These are phyloP conservation scores for Blastobotrys mokoenaii DNA, from an alignment of 805 yeast genomes.

Conservation along the genomic window DNA sequence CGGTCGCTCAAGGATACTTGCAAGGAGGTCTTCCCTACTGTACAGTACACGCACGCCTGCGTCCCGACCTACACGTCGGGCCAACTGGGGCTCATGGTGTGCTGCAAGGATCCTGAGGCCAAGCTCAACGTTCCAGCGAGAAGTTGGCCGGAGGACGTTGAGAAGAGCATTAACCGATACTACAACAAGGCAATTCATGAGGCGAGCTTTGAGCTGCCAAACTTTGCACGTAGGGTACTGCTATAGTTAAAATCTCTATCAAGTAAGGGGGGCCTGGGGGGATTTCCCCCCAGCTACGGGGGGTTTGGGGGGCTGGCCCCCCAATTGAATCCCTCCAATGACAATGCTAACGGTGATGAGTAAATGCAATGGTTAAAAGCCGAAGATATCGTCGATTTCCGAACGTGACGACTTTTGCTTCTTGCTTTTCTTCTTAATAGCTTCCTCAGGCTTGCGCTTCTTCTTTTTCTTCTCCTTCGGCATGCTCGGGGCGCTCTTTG, in stretches of 20 bases:
- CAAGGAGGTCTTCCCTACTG: slow-evolving; percentile 78
- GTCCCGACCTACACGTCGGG: slow-evolving; percentile 99
- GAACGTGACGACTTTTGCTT: slow-evolving; percentile 37
- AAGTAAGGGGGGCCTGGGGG: no score
- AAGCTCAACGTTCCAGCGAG: slow-evolving; percentile 64
- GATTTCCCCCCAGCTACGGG: no score
- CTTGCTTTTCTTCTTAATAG: slow-evolving; percentile 9
- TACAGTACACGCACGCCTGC: slow-evolving; percentile 79
- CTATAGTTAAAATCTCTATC: neutral
- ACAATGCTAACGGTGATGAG: no score
- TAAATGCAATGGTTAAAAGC: no score
- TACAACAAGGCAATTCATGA: slow-evolving; percentile 76
- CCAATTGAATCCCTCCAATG: no score
- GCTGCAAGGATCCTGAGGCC: slow-evolving; percentile 62
- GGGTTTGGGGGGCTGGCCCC: no score
- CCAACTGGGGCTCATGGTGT: slow-evolving; percentile 95
- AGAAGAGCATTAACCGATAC: slow-evolving; percentile 59
- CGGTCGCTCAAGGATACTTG: slow-evolving; percentile 74
- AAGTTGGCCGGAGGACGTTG: slow-evolving; percentile 50
- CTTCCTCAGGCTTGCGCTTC: slow-evolving; percentile 1
- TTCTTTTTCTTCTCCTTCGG: neutral
- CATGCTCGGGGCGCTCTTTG: neutral
- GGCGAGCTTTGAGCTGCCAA: slow-evolving; percentile 87
- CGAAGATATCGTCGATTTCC: slow-evolving; percentile 72
- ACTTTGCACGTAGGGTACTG: slow-evolving; percentile 63